Evolutionary conservation across 768 basidiomycete genomes (phyloP).

Genomic region (Suillus fuscotomentosus): DNA sequence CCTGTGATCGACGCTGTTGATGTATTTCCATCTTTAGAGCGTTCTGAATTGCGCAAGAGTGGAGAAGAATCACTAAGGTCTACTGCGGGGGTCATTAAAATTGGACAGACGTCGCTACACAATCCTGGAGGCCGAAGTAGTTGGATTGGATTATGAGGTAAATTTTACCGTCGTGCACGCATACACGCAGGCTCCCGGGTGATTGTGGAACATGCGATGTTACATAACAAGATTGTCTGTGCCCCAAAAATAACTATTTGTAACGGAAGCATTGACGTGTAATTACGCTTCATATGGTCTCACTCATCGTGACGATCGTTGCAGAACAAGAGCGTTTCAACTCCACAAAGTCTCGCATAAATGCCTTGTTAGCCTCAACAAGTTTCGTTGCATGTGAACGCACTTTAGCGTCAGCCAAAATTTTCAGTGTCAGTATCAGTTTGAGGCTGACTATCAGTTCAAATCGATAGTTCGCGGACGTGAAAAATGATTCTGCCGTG

Average conservation of each 20-base stretch:
- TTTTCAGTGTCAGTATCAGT: not conserved
- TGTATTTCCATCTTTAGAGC: conserved; percentile 26
- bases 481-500: not conserved
- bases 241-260: not conserved
- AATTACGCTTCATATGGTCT: not conserved
- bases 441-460: not conserved
- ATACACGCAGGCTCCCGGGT: not conserved
- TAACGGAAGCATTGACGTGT: not conserved
- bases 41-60: conserved; percentile 11
- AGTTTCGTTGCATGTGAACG: not conserved
- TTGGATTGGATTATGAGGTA: conserved; percentile 79
- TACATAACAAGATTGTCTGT: conserved; percentile 1
- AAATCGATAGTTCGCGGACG: not conserved
- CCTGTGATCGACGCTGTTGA: conserved; percentile 73
- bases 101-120: conserved; percentile 91
- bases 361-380: not conserved
- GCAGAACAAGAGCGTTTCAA: no score
- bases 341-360: not conserved
- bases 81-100: conserved; percentile 65
- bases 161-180: not conserved
- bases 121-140: conserved; percentile 89
- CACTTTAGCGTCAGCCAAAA: not conserved
- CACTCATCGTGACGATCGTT: not conserved
- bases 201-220: not conserved
- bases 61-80: conserved; percentile 17